phyloP scores from a whole-genome alignment of 345 rosid species.

The Ailanthus altissimus region DNA sequence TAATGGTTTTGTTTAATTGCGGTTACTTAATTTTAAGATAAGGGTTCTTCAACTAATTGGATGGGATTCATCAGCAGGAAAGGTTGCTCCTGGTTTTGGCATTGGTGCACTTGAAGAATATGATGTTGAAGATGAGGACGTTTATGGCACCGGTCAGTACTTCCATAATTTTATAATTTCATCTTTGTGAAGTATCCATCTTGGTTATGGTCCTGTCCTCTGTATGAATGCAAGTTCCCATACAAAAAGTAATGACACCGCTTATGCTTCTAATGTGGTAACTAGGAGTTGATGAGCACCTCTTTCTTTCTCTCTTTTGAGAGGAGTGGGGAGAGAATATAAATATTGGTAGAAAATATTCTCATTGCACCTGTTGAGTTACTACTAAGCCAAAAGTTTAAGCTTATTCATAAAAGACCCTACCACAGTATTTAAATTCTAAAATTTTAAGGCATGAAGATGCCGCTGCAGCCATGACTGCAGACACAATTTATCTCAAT shows the following conservation, averaged over 20 bases:
- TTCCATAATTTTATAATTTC: background rate
- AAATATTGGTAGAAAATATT: background rate
- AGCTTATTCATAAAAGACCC: background rate
- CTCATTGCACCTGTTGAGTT: background rate
- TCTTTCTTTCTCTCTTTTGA: background rate
- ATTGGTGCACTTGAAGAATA: conserved; percentile 98
- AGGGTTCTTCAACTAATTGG: conserved; percentile 39
- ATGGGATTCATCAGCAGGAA: conserved; percentile 72
- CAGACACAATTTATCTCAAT: background rate
- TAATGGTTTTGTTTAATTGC: conserved; percentile 22
- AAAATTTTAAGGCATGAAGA: background rate
- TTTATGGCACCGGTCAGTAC: conserved; percentile 65
- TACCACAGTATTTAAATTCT: background rate
- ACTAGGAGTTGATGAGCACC: background rate
- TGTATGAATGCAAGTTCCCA: background rate
- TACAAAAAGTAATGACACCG: background rate
- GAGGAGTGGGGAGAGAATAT: too few relatives aligned
- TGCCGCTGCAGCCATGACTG: background rate
- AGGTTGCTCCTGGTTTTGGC: conserved; percentile 93
- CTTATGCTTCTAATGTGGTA: background rate
- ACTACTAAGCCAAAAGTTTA: background rate
- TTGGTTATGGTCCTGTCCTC: background rate
- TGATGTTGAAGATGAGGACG: conserved; percentile 97
- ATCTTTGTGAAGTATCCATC: background rate
- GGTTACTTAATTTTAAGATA: conserved; percentile 14